These are phyloP conservation scores for Lagenidium giganteum DNA, from an alignment of 352 stramenopile species.

Conservation along the genomic window DNA sequence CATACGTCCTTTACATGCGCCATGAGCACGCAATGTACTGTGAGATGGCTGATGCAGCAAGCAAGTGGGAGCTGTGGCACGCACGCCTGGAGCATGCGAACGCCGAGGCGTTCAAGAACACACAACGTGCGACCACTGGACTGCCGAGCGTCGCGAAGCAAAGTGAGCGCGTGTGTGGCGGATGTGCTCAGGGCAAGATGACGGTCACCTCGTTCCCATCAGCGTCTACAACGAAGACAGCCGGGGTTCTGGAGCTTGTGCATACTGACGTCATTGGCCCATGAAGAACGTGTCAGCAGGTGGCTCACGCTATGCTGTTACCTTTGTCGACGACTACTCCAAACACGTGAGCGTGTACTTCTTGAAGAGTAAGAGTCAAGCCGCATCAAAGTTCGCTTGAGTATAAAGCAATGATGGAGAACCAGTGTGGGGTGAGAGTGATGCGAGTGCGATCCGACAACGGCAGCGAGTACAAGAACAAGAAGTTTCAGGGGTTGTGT, in stretches of 20 bases:
- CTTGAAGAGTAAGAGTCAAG: conserved; percentile 11
- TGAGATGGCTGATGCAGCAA: conserved; percentile 2
- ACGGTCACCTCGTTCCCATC: background rate
- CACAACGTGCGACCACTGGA: background rate
- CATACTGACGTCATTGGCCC: conserved; percentile 12
- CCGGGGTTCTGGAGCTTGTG: conserved; percentile 6
- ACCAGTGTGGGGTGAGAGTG: background rate
- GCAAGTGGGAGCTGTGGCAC: conserved; percentile 3
- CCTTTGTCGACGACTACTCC: conserved; percentile 15
- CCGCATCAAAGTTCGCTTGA: conserved; percentile 7
- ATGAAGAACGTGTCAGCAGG: background rate
- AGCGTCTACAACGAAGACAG: background rate
- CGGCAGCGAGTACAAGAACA: no score
- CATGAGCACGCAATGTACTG: background rate
- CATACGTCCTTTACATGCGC: background rate
- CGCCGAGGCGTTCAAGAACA: background rate
- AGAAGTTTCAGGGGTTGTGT: no score
- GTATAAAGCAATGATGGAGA: conserved; percentile 14
- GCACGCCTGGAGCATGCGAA: conserved; percentile 3
- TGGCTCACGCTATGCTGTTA: conserved; percentile 1
- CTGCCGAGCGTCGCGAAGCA: background rate
- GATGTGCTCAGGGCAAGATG: conserved; percentile 9
- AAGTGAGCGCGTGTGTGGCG: conserved; percentile 1
- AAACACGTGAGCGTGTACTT: conserved; percentile 2
- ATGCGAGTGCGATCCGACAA: no score